Percentiles rank a stretch among this genome's conserved stretches.
phyloP scores from a whole-genome alignment of 306 rosid genomes.

The Betula pendula region DNA sequence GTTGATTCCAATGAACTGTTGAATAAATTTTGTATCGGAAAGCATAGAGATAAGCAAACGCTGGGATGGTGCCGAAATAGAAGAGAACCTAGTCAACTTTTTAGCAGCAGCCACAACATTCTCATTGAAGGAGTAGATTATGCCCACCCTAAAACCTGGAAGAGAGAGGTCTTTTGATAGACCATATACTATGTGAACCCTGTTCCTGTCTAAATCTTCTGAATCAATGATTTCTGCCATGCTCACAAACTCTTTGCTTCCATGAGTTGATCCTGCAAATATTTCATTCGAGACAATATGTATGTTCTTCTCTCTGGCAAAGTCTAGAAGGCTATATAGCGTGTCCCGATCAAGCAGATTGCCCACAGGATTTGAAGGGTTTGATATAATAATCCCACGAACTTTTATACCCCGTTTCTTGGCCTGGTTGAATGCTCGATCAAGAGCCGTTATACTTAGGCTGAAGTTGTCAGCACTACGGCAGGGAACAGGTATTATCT shows the following conservation, averaged over 20 bases:
- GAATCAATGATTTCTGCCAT: slow-evolving; percentile 74
- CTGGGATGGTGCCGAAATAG: slow-evolving; percentile 74
- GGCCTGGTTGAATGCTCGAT: slow-evolving; percentile 81
- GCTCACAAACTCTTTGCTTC: slow-evolving; percentile 67
- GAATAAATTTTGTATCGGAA: slow-evolving; percentile 62
- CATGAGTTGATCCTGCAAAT: slow-evolving; percentile 57
- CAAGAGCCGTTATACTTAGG: slow-evolving; percentile 58
- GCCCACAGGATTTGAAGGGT: slow-evolving; percentile 82
- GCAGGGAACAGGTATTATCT: slow-evolving; percentile 78
- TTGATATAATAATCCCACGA: slow-evolving; percentile 77
- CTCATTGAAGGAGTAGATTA: slow-evolving; percentile 69
- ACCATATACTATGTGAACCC: slow-evolving; percentile 78
- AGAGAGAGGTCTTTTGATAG: slow-evolving; percentile 77
- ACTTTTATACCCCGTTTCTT: slow-evolving; percentile 81
- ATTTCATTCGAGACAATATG: slow-evolving; percentile 80
- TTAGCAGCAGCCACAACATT: slow-evolving; percentile 60
- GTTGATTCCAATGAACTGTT: slow-evolving; percentile 46
- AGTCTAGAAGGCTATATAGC: slow-evolving; percentile 70
- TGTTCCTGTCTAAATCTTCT: slow-evolving; percentile 62
- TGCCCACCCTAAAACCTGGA: slow-evolving; percentile 76
- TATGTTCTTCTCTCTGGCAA: slow-evolving; percentile 89
- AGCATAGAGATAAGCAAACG: slow-evolving; percentile 73
- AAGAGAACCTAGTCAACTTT: slow-evolving; percentile 69
- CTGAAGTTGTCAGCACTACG: slow-evolving; percentile 77
- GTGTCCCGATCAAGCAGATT: slow-evolving; percentile 57